Evolutionary conservation across 208 protist genomes (phyloP).

Genomic region (Leishmania martiniquensis): DNA sequence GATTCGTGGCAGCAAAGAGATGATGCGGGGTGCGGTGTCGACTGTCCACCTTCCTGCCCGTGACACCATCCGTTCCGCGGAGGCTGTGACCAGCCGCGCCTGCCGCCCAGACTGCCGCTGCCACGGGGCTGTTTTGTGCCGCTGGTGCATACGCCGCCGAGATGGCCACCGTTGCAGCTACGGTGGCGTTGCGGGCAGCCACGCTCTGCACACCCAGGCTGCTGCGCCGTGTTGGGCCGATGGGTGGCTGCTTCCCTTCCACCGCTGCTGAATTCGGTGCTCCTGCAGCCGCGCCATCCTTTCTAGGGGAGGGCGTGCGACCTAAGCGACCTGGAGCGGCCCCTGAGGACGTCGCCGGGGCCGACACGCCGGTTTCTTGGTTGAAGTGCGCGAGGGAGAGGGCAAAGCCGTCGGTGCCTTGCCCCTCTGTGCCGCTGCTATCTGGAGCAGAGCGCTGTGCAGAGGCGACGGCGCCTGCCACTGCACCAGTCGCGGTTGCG

Average conservation of each 20-base stretch:
- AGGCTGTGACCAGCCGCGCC: not conserved
- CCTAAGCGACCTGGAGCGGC: not conserved
- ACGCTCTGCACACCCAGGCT: constrained; percentile 20
- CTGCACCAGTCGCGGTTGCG: constrained; percentile 1
- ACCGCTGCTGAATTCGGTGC: not conserved
- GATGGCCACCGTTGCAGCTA: not conserved
- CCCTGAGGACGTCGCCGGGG: not conserved
- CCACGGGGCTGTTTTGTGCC: not conserved
- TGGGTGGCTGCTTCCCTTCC: not conserved
- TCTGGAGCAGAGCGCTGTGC: constrained; percentile 1
- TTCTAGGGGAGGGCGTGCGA: constrained; percentile 14
- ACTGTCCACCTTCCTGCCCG: not conserved
- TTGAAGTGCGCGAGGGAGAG: constrained; percentile 35
- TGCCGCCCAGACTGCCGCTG: not conserved
- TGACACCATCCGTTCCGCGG: not conserved
- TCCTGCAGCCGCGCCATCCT: constrained; percentile 6
- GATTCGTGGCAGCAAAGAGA: constrained; percentile 56
- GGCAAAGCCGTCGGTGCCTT: constrained; percentile 15
- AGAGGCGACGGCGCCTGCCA: not conserved
- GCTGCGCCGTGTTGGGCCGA: not conserved
- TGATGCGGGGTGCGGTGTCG: constrained; percentile 5
- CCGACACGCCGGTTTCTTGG: constrained; percentile 17
- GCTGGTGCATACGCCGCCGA: constrained; percentile 13
- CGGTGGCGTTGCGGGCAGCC: constrained; percentile 11
- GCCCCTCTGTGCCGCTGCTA: constrained; percentile 1